Percentiles rank a stretch among this genome's conserved stretches.
These are phyloP conservation scores for Pseudonectria buxi DNA, from an alignment of 2,329 filamentous ascomycete genomes.

Conservation along the genomic window DNA sequence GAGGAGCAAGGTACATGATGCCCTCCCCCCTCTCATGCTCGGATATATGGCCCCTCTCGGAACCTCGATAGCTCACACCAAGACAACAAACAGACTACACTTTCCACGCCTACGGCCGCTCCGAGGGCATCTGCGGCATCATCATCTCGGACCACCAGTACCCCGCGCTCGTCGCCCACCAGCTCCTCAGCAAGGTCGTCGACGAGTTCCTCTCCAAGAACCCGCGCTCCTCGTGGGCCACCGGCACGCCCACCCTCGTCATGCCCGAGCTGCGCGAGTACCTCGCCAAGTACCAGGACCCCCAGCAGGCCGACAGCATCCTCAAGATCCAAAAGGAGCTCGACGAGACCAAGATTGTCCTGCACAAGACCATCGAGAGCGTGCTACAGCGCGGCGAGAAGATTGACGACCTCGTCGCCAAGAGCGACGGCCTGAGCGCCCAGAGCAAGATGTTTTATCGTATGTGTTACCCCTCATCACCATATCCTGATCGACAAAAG, in stretches of 20 bases:
- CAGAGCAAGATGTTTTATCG: slow-evolving; percentile 99
- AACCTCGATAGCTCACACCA: slow-evolving; percentile 10
- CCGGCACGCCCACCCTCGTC: slow-evolving; percentile 44
- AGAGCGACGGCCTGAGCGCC: slow-evolving; percentile 82
- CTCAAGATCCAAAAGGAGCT: slow-evolving; percentile 94
- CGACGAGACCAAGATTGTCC: slow-evolving; percentile 93
- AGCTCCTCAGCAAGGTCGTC: slow-evolving; percentile 76
- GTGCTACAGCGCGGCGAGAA: slow-evolving; percentile 88
- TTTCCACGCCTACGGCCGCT: slow-evolving; percentile 71
- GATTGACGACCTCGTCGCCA: slow-evolving; percentile 87
- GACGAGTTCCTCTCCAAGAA: slow-evolving; percentile 80
- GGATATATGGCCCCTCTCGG: neutral
- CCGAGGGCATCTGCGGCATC: slow-evolving; percentile 67
- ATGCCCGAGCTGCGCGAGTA: slow-evolving; percentile 78
- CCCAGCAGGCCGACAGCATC: slow-evolving; percentile 82
- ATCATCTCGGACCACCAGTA: slow-evolving; percentile 74
- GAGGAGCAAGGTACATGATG: slow-evolving; percentile 62
- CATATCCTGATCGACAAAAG: neutral
- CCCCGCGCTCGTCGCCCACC: slow-evolving; percentile 72
- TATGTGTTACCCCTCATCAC: slow-evolving; percentile 31
- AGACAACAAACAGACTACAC: slow-evolving; percentile 48
- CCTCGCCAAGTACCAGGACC: slow-evolving; percentile 69
- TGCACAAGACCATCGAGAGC: slow-evolving; percentile 94
- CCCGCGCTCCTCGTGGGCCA: slow-evolving; percentile 62
- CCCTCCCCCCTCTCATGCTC: neutral